Base-by-base conservation (phyloP, 2,329 filamentous ascomycete genomes). In the Scortechinia acanthostroma region DNA sequence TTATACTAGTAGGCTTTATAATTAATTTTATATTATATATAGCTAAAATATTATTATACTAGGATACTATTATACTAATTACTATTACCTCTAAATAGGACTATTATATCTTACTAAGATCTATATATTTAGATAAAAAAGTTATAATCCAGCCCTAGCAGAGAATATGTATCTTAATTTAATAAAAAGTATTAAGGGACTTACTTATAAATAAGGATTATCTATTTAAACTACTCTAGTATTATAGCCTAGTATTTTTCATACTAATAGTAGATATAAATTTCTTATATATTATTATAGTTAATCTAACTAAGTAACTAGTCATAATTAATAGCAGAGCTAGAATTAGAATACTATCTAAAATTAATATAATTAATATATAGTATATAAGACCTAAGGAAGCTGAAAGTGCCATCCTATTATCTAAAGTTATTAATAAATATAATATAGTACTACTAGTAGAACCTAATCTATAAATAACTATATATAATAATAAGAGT, bases 261-360 rank as follows among this genome's bases (percentile, higher is more conserved):
- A 30, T 10, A 30, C 10, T n/a, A 10, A 10, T 30, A 30, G 25
- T 30, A 10, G n/a, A 30, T 30, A 10, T 30, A 30, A 10, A 30
- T 10, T 30, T 30, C 10, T 30, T 30, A 30, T 30, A 30, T 43
- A 43, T 16, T 19, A 19, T 21, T 19, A 17, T 43, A 43, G 20
- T 43, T 19, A 17, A 21, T 43, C 17, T 43, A 17, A 17, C 14
- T 4, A 43, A 21, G 16, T 21, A 21, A 16, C 17, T 43, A 17
- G n/a, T 17, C 16, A 43, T 17, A 43, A 21, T 17, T 43, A 43
- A 21, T 43, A 43, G 22, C 22, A 43, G 25, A 30, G 10, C n/a
- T 10, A 30, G 10, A 10, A 30, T 30, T 30, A 10, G 10, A 10
- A 10, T 30, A 10, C n/a, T 30, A 10, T 30, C n/a, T 10, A 10